phyloP scores from a whole-genome alignment of 768 basidiomycete genomes.

The Amanita molliuscula region DNA sequence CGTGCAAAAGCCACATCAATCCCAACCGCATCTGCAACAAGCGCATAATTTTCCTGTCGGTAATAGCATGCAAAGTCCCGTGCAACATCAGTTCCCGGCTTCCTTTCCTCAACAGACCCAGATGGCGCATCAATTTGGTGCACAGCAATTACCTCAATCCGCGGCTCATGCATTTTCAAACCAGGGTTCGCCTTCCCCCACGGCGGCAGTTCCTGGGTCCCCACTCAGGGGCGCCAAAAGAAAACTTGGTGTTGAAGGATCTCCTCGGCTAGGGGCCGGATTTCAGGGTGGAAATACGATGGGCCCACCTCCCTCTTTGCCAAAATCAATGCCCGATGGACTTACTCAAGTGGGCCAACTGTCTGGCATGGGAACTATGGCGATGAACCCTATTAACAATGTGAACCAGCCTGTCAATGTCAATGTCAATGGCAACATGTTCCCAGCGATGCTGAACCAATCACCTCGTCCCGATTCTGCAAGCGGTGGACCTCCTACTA shows the following conservation, averaged over 20 bases:
- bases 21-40: slow-evolving; percentile 2
- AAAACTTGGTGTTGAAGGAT: slow-evolving; percentile 16
- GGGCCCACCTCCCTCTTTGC: slow-evolving; percentile 13
- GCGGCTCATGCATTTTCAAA: background rate
- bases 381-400: slow-evolving; percentile 6
- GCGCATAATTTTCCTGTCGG: background rate
- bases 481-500: slow-evolving; percentile 7
- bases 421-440: slow-evolving; percentile 8
- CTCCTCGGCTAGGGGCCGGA: slow-evolving; percentile 10
- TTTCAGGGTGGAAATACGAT: slow-evolving; percentile 8
- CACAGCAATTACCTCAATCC: slow-evolving; percentile 6
- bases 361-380: slow-evolving; percentile 10
- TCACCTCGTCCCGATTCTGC: slow-evolving; percentile 8
- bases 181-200: slow-evolving; percentile 10
- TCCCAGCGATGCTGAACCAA: background rate
- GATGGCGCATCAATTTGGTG: slow-evolving; percentile 4
- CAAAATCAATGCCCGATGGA: slow-evolving; percentile 5
- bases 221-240: slow-evolving; percentile 22
- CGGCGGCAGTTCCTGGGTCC: slow-evolving; percentile 12
- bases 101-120: slow-evolving; percentile 12
- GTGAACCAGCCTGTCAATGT: slow-evolving; percentile 7
- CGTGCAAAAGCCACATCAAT: slow-evolving; percentile 3
- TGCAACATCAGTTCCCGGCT: slow-evolving; percentile 9
- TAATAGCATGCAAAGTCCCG: slow-evolving; percentile 5
- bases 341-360: slow-evolving; percentile 6